Conservation (phyloP, 495 filamentous ascomycete genomes). For the Penicillium mononematosum region DNA sequence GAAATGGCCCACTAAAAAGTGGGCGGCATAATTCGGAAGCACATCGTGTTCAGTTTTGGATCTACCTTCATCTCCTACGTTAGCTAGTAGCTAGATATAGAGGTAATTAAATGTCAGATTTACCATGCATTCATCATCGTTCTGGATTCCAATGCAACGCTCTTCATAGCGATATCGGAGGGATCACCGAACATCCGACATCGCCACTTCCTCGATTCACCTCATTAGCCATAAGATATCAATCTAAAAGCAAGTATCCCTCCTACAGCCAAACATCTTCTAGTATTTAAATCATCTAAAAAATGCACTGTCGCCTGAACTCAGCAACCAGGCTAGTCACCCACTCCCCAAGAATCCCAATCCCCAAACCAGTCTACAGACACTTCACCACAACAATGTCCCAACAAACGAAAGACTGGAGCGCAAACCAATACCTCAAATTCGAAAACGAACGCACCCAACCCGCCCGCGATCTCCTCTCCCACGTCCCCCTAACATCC, state of each 20-base stretch:
- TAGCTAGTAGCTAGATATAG: constrained; percentile 1
- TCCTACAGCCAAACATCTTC: neutral
- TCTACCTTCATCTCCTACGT: neutral
- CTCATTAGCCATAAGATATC: neutral
- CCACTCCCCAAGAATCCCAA: neutral
- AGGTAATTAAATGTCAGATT: constrained; percentile 2
- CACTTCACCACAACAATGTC: constrained; percentile 22
- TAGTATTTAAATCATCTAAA: neutral
- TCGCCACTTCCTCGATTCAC: constrained; percentile 2
- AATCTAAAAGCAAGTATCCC: neutral
- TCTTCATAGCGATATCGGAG: constrained; percentile 4
- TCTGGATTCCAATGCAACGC: neutral
- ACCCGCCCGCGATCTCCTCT: constrained; percentile 46
- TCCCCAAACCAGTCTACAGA: neutral
- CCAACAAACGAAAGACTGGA: constrained; percentile 41
- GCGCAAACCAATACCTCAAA: constrained; percentile 49
- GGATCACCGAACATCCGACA: constrained; percentile 2
- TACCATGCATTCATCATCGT: neutral
- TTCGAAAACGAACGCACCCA: constrained; percentile 47
- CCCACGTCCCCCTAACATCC: constrained; percentile 31
- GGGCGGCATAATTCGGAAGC: neutral
- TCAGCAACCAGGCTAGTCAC: neutral
- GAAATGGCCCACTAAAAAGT: neutral
- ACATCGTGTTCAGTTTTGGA: neutral
- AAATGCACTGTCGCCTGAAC: neutral